Evolutionary conservation across 2,329 filamentous ascomycete genomes (phyloP), one percentile per base, ranked within the genome.

Genomic region (Phialocephala subalpina): DNA sequence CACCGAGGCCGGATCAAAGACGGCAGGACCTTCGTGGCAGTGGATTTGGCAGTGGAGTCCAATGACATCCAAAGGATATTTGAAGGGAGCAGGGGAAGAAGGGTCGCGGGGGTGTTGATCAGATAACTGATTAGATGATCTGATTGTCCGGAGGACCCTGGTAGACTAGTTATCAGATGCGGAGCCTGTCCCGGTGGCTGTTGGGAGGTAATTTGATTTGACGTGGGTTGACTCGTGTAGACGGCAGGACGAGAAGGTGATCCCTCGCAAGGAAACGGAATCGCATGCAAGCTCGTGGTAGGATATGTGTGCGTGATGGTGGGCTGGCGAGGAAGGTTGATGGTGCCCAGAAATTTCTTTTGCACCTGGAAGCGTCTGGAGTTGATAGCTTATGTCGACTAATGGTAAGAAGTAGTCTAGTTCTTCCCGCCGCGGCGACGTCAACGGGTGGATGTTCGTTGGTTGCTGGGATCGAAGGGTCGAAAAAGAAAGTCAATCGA

Each of bases 51-150:
- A n/a, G 58, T 47, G 18, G 59, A 36, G 49, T 29, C 49, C 9
- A 53, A 53, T n/a, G 22, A 18, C n/a, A 38, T 27, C 33, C 29
- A 53, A 25, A 20, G 11, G 14, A 35, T 40, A 55, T 36, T 20
- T 52, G 8, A 25, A 20, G 42, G 40, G 18, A 22, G 29, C 22
- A 64, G 33, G 45, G 22, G 29, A 35, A 33, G 35, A 63, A 18
- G 33, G 42, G 65, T 60, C 58, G 38, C 45, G 53, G 55, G 16
- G 33, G 20, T 60, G 45, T 27, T 16, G 53, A 62, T 63, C 60
- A 45, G 60, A 64, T 63, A 68, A 63, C 29, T 63, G 64, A 66
- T 66, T 60, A 70, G 68, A 69, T 70, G 66, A 68, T 67, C 68
- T 67, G 68, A 67, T 67, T 63, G 38, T 36, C 18, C 4, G 45